A percentile compares a stretch with the other conserved stretches of the same genome.
Conservation (phyloP, 345 rosid genomes). For the Salix dunnii region DNA sequence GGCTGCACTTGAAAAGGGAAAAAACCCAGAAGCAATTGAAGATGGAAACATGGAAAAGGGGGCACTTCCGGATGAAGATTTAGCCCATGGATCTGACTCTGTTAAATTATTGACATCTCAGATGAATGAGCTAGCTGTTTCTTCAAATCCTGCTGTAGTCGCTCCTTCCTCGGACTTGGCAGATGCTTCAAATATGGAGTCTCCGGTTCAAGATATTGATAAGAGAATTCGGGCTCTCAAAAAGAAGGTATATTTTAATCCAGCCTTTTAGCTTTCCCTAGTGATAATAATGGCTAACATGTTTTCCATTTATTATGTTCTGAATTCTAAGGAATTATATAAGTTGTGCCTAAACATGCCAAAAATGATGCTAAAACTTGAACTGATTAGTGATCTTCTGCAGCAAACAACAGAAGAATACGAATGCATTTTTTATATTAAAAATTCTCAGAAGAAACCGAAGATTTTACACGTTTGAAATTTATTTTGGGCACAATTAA, state of each 20-base stretch:
- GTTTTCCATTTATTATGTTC: not conserved
- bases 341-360: not conserved
- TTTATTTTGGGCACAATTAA: not conserved
- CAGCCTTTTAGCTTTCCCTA: slow-evolving; percentile 3
- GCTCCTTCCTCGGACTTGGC: slow-evolving; percentile 34
- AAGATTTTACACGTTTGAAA: not conserved
- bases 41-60: slow-evolving; percentile 40
- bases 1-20: slow-evolving; percentile 76
- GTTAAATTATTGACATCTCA: slow-evolving; percentile 57
- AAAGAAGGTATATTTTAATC: slow-evolving; percentile 64
- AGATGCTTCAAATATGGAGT: slow-evolving; percentile 35
- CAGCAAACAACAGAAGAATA: not conserved
- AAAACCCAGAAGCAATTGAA: slow-evolving; percentile 37
- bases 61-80: slow-evolving; percentile 29
- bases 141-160: slow-evolving; percentile 36
- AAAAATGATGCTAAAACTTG: not conserved
- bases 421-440: not conserved
- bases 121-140: slow-evolving; percentile 59
- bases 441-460: not conserved
- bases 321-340: slow-evolving; percentile 3
- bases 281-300: not conserved
- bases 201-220: slow-evolving; percentile 56
- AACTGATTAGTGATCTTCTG: not conserved
- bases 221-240: slow-evolving; percentile 81
- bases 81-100: slow-evolving; percentile 38